Evolutionary conservation across 352 stramenopile species (phyloP).

Genomic region (Globisporangium echinulatum): DNA sequence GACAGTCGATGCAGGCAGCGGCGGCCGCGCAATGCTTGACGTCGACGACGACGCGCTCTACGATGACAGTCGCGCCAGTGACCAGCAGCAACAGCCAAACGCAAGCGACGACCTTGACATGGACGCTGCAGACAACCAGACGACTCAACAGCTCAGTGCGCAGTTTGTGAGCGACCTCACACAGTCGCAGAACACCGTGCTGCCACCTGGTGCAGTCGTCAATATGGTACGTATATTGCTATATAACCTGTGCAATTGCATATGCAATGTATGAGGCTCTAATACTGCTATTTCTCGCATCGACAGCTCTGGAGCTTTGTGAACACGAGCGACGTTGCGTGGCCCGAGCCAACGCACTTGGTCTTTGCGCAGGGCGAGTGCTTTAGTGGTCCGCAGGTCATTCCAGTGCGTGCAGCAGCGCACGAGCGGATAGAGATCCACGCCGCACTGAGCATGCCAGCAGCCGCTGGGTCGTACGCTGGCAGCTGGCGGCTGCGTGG

Average conservation of each 20-base stretch:
- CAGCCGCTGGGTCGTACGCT: constrained; percentile 49
- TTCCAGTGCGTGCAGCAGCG: constrained; percentile 32
- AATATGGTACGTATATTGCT: constrained; percentile 40
- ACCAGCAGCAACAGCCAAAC: background rate
- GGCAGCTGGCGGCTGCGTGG: constrained; percentile 72
- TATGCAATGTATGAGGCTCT: background rate
- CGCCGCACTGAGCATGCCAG: constrained; percentile 46
- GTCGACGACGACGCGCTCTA: constrained; percentile 52
- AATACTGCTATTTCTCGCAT: too few relatives aligned
- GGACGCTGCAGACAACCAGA: constrained; percentile 29
- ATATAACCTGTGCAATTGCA: too few relatives aligned
- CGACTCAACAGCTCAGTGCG: constrained; percentile 27
- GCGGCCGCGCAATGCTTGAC: constrained; percentile 5
- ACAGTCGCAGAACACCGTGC: constrained; percentile 44
- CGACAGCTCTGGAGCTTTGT: constrained; percentile 72
- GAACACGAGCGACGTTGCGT: constrained; percentile 47
- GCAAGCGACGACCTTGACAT: constrained; percentile 43
- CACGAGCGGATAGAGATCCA: constrained; percentile 64
- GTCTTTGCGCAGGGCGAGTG: constrained; percentile 62
- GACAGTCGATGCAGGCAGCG: constrained; percentile 5
- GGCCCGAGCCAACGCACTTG: constrained; percentile 51
- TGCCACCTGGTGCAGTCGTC: constrained; percentile 36
- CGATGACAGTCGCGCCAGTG: background rate
- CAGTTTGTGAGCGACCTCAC: constrained; percentile 68
- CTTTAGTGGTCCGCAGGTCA: constrained; percentile 51